Evolutionary conservation across 1,284 basidiomycete species (phyloP).

Genomic region (Peniophora sp.): DNA sequence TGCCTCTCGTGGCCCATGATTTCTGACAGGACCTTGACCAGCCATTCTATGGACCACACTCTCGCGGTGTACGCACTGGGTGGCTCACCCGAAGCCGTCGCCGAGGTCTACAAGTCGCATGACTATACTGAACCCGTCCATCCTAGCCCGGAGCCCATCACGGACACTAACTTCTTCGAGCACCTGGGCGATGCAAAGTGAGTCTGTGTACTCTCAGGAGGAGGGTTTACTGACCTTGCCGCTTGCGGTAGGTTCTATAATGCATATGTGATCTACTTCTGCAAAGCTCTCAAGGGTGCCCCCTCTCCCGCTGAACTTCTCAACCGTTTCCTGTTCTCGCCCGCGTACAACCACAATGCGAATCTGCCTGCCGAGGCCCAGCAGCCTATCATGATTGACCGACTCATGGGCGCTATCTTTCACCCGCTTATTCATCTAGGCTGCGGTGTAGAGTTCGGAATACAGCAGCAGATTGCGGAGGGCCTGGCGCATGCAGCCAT

Average conservation of each 20-base stretch:
- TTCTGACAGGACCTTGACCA: background rate
- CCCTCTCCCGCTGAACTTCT: slow-evolving; percentile 16
- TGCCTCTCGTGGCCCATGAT: too few relatives aligned
- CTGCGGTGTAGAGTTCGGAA: slow-evolving; percentile 17
- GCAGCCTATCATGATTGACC: slow-evolving; percentile 16
- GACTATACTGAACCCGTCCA: background rate
- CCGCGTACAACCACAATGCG: slow-evolving; percentile 18
- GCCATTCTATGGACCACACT: slow-evolving; percentile 1
- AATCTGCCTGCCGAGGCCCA: background rate
- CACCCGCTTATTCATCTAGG: slow-evolving; percentile 19
- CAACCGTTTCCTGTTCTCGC: slow-evolving; percentile 20
- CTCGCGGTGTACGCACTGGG: background rate
- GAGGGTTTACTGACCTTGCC: too few relatives aligned
- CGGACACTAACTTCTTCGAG: slow-evolving; percentile 1
- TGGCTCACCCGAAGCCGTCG: background rate
- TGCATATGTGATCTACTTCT: background rate
- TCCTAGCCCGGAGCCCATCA: background rate
- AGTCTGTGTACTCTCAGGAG: too few relatives aligned
- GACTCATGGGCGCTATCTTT: slow-evolving; percentile 14
- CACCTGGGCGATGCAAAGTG: background rate
- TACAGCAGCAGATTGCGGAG: slow-evolving; percentile 18
- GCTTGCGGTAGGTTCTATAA: slow-evolving; percentile 7
- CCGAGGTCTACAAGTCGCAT: background rate
- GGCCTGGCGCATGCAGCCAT: slow-evolving; percentile 29
- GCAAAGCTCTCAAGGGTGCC: background rate